Conservation (phyloP, 2,329 filamentous ascomycete genomes). For the Piedraia hortae region DNA sequence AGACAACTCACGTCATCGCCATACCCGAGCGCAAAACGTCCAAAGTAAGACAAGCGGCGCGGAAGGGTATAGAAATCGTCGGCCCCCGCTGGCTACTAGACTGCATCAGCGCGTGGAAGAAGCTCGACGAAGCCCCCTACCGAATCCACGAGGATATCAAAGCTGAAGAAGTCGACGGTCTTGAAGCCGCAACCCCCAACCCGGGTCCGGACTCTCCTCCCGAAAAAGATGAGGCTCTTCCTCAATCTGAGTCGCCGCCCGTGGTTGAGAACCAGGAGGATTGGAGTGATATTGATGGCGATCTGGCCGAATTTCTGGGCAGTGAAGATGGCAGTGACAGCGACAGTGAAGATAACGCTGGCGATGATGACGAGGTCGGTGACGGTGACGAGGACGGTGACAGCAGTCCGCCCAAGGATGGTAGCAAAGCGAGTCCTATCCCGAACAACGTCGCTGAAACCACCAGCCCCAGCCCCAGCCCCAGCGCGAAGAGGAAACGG, state of each 20-base stretch:
- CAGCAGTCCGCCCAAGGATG: too few relatives aligned
- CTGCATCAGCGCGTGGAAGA: constrained; percentile 60
- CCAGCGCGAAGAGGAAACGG: too few relatives aligned
- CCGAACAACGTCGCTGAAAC: too few relatives aligned
- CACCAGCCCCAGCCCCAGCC: too few relatives aligned
- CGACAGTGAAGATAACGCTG: constrained; percentile 12
- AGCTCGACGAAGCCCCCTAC: constrained; percentile 52
- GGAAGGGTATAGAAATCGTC: constrained; percentile 69
- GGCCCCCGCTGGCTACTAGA: constrained; percentile 72
- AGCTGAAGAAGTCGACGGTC: too few relatives aligned
- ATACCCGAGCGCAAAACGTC: constrained; percentile 48
- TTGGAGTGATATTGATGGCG: constrained; percentile 30
- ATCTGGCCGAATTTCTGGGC: constrained; percentile 47
- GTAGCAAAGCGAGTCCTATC: too few relatives aligned
- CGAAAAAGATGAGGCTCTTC: constrained; percentile 12
- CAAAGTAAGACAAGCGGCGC: constrained; percentile 69
- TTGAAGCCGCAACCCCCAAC: constrained; percentile 27
- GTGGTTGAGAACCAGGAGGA: constrained; percentile 14
- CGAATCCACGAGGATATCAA: constrained; percentile 49
- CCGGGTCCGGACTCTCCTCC: constrained; percentile 10
- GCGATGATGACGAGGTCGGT: constrained; percentile 11
- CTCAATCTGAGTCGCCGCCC: constrained; percentile 20
- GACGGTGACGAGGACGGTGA: constrained; percentile 20
- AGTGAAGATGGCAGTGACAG: constrained; percentile 19
- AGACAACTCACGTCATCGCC: constrained; percentile 43